Conservation (phyloP, 306 rosid genomes). For the Lotus japonicus region DNA sequence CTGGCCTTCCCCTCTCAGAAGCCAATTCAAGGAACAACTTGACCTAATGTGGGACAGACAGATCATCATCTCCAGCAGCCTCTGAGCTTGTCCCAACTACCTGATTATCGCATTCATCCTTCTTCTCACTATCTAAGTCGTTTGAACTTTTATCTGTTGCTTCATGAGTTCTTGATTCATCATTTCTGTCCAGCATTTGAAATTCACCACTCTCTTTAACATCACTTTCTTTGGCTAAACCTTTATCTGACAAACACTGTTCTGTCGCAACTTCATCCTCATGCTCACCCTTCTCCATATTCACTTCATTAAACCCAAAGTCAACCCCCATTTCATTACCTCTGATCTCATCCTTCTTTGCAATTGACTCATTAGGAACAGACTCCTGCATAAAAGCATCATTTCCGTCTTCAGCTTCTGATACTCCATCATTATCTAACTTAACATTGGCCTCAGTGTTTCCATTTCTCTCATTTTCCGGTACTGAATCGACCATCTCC, state of each 20-base stretch:
- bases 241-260: slow-evolving; percentile 13
- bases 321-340: slow-evolving; percentile 23
- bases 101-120: slow-evolving; percentile 28
- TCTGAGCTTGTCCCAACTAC: slow-evolving; percentile 26
- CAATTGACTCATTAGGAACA: slow-evolving; percentile 18
- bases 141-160: slow-evolving; percentile 11
- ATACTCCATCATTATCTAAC: slow-evolving; percentile 19
- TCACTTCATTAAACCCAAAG: slow-evolving; percentile 12
- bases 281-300: slow-evolving; percentile 14
- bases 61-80: slow-evolving; percentile 21
- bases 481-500: slow-evolving; percentile 37
- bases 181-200: slow-evolving; percentile 13
- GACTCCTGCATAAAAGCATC: slow-evolving; percentile 44
- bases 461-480: slow-evolving; percentile 29
- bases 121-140: slow-evolving; percentile 23
- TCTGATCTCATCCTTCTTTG: slow-evolving; percentile 13
- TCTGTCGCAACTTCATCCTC: slow-evolving; percentile 15
- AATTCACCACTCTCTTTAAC: slow-evolving; percentile 15
- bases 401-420: slow-evolving; percentile 31
- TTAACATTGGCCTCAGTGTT: slow-evolving; percentile 13
- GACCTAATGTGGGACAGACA: slow-evolving; percentile 17
- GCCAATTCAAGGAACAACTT: slow-evolving; percentile 1
- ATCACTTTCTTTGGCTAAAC: slow-evolving; percentile 18
- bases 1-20: slow-evolving; percentile 6
- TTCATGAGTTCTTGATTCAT: slow-evolving; percentile 18